Percentiles rank a stretch among this genome's conserved stretches.
Evolutionary conservation across 75 land plant species (phyloP).

Genomic region (Larix kaempferi): DNA sequence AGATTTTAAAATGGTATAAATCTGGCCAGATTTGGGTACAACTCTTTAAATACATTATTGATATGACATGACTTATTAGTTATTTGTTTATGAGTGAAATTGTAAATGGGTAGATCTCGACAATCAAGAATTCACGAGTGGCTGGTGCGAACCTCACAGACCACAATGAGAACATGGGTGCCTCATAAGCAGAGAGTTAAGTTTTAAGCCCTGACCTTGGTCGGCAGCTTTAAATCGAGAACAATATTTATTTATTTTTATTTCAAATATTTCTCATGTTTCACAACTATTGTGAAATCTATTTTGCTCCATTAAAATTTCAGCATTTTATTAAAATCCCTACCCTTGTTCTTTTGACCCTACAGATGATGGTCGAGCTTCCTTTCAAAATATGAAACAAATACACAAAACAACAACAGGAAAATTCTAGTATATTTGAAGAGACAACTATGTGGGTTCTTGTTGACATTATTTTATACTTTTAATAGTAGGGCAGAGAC

Average conservation of each 20-base stretch:
- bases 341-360: neutral
- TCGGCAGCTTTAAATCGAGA: too few species aligned
- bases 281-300: neutral
- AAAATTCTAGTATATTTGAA: neutral
- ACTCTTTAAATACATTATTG: neutral
- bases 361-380: neutral
- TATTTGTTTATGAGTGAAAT: neutral
- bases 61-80: neutral
- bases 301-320: neutral
- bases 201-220: too few species aligned
- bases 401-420: neutral
- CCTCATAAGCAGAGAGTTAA: too few species aligned
- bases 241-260: too few species aligned
- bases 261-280: too few species aligned
- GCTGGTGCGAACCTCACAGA: too few species aligned
- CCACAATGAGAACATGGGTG: too few species aligned
- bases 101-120: too few species aligned
- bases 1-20: too few species aligned
- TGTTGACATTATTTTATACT: neutral
- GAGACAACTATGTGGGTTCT: neutral
- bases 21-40: neutral
- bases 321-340: neutral
- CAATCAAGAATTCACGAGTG: too few species aligned
- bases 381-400: neutral
- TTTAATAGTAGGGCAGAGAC: neutral